Evolutionary conservation across 23 red algal genomes (phyloP), one percentile per base, ranked within the genome.

Genomic region (Agarophyton chilense): DNA sequence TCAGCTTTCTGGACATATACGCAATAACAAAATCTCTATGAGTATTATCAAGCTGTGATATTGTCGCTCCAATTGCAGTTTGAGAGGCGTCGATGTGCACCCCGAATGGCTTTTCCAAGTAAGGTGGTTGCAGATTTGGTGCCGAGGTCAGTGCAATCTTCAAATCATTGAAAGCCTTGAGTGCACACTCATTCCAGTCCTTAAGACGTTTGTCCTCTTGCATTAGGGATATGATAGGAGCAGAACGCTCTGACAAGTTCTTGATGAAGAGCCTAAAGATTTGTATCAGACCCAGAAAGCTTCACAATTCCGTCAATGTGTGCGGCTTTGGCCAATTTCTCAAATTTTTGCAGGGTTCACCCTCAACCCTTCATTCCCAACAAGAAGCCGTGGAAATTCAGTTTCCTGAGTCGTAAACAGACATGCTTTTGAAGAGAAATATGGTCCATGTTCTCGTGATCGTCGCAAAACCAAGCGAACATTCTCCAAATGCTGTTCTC

Each of bases 11-110:
- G 40, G 75, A 79, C 32, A 79, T 52, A 56, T 25, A 79, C 1
- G n/a, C 0, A 79, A 12, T 14, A 10, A 52, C 35, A 52, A 4
- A 9, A 52, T 52, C 40, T n/a, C n/a, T n/a, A n/a, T n/a, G n/a
- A n/a, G n/a, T n/a, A n/a, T n/a, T n/a, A n/a, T n/a, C n/a, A n/a
- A 54, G 25, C 2, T 19, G 0, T 33, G 75, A 52, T 52, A 52
- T 19, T 6, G 39, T 79, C 24, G 17, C 75, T 22, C 40, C 39
- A 24, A 52, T 9, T 9, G 75, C 21, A 41, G 24, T n/a, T 31
- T 79, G 0, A 19, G 75, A 56, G 26, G 75, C 75, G 49, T 79
- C 75, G 21, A 54, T 33, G 21, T 56, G 75, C 32, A 66, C 28
- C 61, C 11, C 9, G 11, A 66, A 66, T 17, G n/a, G n/a, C n/a